Percentiles rank a stretch among this genome's conserved stretches.
These are phyloP conservation scores for Ustilago nuda DNA, from an alignment of 1,284 basidiomycete genomes.

Conservation along the genomic window DNA sequence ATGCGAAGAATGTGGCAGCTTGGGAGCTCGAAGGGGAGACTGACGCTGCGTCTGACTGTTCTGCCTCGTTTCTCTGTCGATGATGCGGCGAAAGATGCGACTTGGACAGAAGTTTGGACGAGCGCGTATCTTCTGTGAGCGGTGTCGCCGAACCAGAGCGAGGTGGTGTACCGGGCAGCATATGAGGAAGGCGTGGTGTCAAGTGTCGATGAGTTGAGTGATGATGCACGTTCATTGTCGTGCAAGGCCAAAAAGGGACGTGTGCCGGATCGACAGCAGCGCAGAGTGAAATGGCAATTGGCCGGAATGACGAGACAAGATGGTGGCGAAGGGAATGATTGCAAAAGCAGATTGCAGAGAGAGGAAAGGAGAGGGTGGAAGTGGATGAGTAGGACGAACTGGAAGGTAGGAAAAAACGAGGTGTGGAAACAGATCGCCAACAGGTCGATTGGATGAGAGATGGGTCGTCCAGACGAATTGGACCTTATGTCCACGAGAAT, in stretches of 20 bases:
- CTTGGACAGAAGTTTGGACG: not conserved
- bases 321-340: not conserved
- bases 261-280: not conserved
- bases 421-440: not conserved
- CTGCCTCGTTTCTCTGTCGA: not conserved
- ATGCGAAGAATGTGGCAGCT: not conserved
- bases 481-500: not conserved
- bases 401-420: not conserved
- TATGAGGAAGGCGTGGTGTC: constrained; percentile 4
- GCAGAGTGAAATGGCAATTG: not conserved
- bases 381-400: too few species aligned
- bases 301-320: not conserved
- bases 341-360: not conserved
- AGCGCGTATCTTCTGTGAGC: constrained; percentile 21
- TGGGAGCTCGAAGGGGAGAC: not conserved
- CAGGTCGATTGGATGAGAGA: not conserved
- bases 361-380: not conserved
- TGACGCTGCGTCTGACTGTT: not conserved
- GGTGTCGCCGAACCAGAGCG: constrained; percentile 28
- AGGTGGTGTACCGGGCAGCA: constrained; percentile 34
- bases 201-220: too few species aligned
- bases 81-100: not conserved
- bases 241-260: not conserved
- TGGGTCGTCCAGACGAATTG: not conserved
- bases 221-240: not conserved